Base-by-base conservation (phyloP, 441 rosid species). In the Pelargonium australe region DNA sequence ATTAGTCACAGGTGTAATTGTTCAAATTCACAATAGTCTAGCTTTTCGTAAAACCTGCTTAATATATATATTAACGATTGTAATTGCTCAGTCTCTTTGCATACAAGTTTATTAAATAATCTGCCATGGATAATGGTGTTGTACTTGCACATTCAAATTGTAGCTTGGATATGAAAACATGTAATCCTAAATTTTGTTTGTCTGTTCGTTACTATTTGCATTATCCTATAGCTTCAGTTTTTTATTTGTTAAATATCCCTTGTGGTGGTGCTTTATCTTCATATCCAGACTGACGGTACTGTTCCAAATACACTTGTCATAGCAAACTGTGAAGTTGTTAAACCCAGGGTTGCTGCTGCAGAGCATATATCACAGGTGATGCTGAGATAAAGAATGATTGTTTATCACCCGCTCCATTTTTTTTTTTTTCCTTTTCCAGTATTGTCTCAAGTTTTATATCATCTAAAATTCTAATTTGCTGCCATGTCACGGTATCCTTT, bases 221-320 rank as follows among this genome's bases (percentile, higher is more conserved):
- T 3, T 31, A 31, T 31, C 37, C 37, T 31, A 31, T 31, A 31
- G 37, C 37, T 2, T 3, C 37, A 3, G 37, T 31, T 3, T 31
- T 31, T 31, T 31, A 31, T 31, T 31, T 31, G 37, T 31, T 31
- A 2, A 31, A 2, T 31, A 2, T 31, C 3, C 37, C 5, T 31
- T 31, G 3, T 31, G 5, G 3, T 31, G 37, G 3, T 31, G 37
- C 37, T 31, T 31, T 31, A 31, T 31, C 37, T 31, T 31, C 37
- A 2, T 31, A 31, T 4, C 65, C 80, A 95, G 99, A 95, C 99
- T 67, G 98, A 95, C 84, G 98, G 98, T 13, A 95, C 92, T 70
- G 99, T 95, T 49, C 99, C 99, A 63, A 95, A 95, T 79, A 92
- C 99, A 53, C 80, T 95, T 72, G 99, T 95, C 55, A 95, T 92